Base-by-base conservation (phyloP, 1,284 basidiomycete genomes). In the Sporisorium scitamineum region DNA sequence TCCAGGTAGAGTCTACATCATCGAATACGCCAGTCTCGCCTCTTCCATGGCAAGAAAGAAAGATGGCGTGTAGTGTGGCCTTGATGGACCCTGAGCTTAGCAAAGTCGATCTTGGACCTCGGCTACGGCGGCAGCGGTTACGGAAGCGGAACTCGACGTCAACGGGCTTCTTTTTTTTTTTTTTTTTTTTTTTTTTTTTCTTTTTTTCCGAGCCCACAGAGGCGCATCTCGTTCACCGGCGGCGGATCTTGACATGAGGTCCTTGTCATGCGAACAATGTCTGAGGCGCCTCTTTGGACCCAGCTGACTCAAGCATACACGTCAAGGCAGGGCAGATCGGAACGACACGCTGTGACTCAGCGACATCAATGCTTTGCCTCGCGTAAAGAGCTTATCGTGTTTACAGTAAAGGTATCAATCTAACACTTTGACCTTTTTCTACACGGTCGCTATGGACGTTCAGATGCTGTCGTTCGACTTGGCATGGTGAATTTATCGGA, bases 41-140 rank as follows among this genome's bases (percentile, higher is more conserved):
- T 59, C 26, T 26, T 9, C 10, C 18, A 24, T 5, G 41, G 7
- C 37, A 37, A 53, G 44, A 34, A 37, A n/a, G n/a, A 27, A 18
- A n/a, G 18, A 4, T 34, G 20, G 16, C 31, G 50, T 29, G 16
- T 13, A 22, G 26, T 27, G 42, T 22, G 29, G 13, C 5, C 11
- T 16, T 54, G n/a, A n/a, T n/a, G 51, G 57, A 60, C 56, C 62
- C 62, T 57, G 60, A 54, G 27, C 54, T 71, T 71, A 71, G 69
- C 69, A 66, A 71, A 71, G 45, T 63, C 69, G 69, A 66, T 60
- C 63, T 41, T 50, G 9, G n/a, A 41, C 41, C 69, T 71, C 69
- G 69, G 69, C 69, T 62, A 71, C 69, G 69, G 69, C 39, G 26
- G 51, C 29, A 2, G 41, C 9, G 11, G 47, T 32, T 55, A 58